Evolutionary conservation across 2,329 filamentous ascomycete genomes (phyloP), one percentile per base, ranked within the genome.

Genomic region (Colletotrichum paranaense): DNA sequence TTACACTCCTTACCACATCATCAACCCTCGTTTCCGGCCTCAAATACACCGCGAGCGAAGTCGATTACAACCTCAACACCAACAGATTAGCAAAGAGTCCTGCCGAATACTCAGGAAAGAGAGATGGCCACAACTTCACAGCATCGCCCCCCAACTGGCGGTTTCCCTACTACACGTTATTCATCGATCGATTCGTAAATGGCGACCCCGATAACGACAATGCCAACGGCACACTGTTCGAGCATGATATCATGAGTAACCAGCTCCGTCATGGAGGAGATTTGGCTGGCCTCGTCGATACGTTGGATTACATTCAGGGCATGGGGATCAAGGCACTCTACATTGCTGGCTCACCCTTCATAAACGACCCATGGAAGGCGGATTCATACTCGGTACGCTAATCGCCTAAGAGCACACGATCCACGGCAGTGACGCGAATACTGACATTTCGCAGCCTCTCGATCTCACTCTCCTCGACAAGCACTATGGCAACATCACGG

Each of bases 211-310:
- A 84, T 2, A 92, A 92, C 77, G 90, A 92, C 78, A 87, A 92
- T 76, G 86, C 86, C 56, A 92, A 92, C 78, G 87, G 85, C 11
- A 92, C 90, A 0, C 75, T 84, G 3, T 92, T 88, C 79, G 90
- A 92, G 76, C 88, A 91, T 78, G 90, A 92, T 77, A 80, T 87
- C 68, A 86, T 85, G 76, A 89, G 86, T 71, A 92, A 88, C 67
- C 90, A 92, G 78, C 87, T 92, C 81, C 88, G 90, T 38, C 88
- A 91, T 82, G 90, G 90, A 32, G 90, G 91, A 72, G 90, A 92
- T 78, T 81, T 90, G 19, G 81, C 83, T 68, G 90, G 90, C 16
- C 77, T 92, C 62, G 78, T 88, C 68, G 88, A 92, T 76, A 89
- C 88, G 22, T 82, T 92, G 73, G 90, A 92, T 78, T 92, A 92